These are phyloP conservation scores for Aspergillus fructus DNA, from an alignment of 2,329 filamentous ascomycete genomes.

Conservation along the genomic window DNA sequence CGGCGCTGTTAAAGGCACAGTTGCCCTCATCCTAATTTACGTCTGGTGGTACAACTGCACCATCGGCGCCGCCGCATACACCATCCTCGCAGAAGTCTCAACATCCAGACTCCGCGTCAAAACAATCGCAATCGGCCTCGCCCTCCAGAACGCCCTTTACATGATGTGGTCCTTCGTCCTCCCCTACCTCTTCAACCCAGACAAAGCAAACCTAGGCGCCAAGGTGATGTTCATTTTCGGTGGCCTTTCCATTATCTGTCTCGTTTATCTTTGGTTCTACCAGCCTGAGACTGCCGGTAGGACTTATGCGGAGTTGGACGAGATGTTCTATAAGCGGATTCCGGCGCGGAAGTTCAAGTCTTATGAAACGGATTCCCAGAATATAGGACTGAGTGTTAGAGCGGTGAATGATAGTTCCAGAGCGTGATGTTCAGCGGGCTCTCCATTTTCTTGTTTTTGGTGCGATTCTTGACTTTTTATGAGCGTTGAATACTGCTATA, in stretches of 20 bases:
- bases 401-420: background rate
- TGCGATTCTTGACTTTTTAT: too few species aligned
- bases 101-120: conserved; percentile 11
- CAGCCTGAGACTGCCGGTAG: conserved; percentile 28
- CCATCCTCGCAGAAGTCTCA: conserved; percentile 12
- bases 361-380: conserved; percentile 5
- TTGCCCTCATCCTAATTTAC: conserved; percentile 15
- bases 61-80: conserved; percentile 12
- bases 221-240: conserved; percentile 31
- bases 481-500: too few species aligned
- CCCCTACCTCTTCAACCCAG: conserved; percentile 14
- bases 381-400: background rate
- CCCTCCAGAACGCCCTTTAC: conserved; percentile 9
- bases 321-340: conserved; percentile 27
- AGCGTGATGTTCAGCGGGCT: background rate
- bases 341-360: conserved; percentile 14
- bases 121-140: conserved; percentile 13
- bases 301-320: conserved; percentile 32
- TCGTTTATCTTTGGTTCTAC: conserved; percentile 25
- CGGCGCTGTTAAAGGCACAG: conserved; percentile 9
- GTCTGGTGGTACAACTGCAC: conserved; percentile 14
- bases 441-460: background rate
- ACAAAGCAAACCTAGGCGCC: conserved; percentile 24
- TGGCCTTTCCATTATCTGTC: conserved; percentile 19
- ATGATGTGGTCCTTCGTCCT: conserved; percentile 14